These are phyloP conservation scores for Candida dajiaensis DNA, from an alignment of 805 yeast genomes.

Conservation along the genomic window DNA sequence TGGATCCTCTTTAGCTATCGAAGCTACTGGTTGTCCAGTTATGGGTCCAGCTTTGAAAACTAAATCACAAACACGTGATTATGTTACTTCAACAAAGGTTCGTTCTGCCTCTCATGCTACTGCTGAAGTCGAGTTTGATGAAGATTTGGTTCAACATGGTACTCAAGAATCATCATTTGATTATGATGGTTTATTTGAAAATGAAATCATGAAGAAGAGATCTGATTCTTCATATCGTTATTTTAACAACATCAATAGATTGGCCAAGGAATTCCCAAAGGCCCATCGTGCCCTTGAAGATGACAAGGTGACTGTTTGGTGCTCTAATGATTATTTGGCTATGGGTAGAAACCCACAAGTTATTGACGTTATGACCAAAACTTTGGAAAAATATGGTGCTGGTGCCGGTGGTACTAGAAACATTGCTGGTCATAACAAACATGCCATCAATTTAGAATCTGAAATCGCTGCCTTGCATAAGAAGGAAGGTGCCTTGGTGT, in stretches of 20 bases:
- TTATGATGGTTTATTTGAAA: constrained; percentile 61
- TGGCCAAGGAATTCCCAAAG: constrained; percentile 87
- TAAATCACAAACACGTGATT: constrained; percentile 24
- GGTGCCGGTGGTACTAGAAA: constrained; percentile 99
- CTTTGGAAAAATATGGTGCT: constrained; percentile 87
- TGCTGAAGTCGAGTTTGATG: constrained; percentile 21
- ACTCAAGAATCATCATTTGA: constrained; percentile 56
- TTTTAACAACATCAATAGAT: constrained; percentile 94
- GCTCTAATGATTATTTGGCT: constrained; percentile 95
- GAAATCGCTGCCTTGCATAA: constrained; percentile 87
- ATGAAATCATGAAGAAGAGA: constrained; percentile 69
- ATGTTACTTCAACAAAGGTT: constrained; percentile 30
- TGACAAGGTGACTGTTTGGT: constrained; percentile 97
- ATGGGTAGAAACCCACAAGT: constrained; percentile 82
- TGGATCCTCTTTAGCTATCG: constrained; percentile 29
- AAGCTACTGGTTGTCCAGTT: constrained; percentile 82
- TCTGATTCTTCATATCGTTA: constrained; percentile 88
- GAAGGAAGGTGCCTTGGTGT: constrained; percentile 92
- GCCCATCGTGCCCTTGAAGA: constrained; percentile 76
- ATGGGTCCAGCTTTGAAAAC: constrained; percentile 69
- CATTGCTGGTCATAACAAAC: constrained; percentile 94
- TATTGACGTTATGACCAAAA: constrained; percentile 65
- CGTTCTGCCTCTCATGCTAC: constrained; percentile 22
- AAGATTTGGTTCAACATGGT: constrained; percentile 25
- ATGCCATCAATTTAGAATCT: constrained; percentile 82